These are phyloP conservation scores for Cutaneotrichosporon cyanovorans DNA, from an alignment of 1,284 basidiomycete species.

Conservation along the genomic window DNA sequence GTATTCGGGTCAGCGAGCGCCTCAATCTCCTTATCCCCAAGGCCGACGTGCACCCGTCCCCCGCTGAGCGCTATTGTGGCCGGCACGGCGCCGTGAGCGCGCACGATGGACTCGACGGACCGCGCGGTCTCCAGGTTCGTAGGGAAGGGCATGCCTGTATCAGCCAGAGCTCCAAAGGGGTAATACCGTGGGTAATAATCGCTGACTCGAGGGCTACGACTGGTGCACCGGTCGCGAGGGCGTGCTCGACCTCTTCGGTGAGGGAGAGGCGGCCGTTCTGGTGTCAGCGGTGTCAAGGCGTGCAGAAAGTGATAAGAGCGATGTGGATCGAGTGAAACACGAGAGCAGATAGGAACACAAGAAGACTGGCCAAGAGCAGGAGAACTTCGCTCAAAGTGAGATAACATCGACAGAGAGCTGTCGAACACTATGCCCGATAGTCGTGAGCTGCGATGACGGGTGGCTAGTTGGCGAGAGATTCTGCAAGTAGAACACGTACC, in stretches of 20 bases:
- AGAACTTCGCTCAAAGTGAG: no score
- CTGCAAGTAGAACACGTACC: no score
- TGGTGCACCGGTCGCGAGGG: slow-evolving; percentile 51
- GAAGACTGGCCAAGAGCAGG: no score
- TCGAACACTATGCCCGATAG: no score
- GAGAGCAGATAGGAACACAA: no score
- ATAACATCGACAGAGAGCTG: no score
- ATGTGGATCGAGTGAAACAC: no score
- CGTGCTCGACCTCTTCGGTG: slow-evolving; percentile 63
- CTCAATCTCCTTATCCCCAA: slow-evolving; percentile 60
- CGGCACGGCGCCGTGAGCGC: slow-evolving; percentile 67
- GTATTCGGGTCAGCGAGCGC: slow-evolving; percentile 52
- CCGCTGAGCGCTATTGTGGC: slow-evolving; percentile 83
- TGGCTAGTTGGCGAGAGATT: no score
- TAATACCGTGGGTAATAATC: slow-evolving; percentile 72
- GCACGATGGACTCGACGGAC: slow-evolving; percentile 70
- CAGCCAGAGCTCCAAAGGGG: background rate
- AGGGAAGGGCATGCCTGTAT: slow-evolving; percentile 63
- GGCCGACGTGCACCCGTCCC: slow-evolving; percentile 79
- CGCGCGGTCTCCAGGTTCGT: slow-evolving; percentile 65
- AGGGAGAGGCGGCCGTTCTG: slow-evolving; percentile 34
- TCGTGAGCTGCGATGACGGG: no score
- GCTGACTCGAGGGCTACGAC: slow-evolving; percentile 61
- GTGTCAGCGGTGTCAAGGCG: background rate
- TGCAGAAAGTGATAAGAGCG: fast-evolving